Base-by-base conservation (phyloP, 371 early-diverging fungal genomes). In the Haplosporangium sp. region DNA sequence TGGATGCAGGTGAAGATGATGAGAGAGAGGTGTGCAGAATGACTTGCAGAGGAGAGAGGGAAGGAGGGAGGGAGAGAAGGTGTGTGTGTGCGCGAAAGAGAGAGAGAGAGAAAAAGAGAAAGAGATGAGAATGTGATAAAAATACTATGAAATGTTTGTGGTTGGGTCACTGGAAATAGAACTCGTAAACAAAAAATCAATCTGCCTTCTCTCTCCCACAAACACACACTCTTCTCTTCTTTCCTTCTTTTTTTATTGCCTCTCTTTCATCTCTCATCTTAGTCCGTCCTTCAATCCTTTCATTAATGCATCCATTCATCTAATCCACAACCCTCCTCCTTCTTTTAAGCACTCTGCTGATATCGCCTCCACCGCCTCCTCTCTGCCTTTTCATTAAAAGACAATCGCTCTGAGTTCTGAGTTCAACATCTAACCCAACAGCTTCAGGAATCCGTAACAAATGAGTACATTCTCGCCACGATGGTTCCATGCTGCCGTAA, bases 401-500 rank as follows among this genome's bases (percentile, higher is more conserved):
- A 37, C 42, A 16, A 23, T 9, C 21, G 21, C 21, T 23, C 53
- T n/a, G n/a, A n/a, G n/a, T n/a, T 2, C 29, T 2, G 29, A 29
- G 29, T 29, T 41, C 7, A 18, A 43, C 51, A 23, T 5, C 29
- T 40, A 55, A 21, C 46, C n/a, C 10, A 12, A 5, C n/a, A 12
- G 46, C 46, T 14, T 46, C 1, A n/a, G 46, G n/a, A 12, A 12
- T 10, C 50, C 50, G 16, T 16, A 21, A 47, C 53, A 43, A 38
- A 74, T 74, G 74, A 51, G 60, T 16, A 56, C 48, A 47, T 21
- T 65, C 41, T 57, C 65, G 36, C 66, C 75, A 20, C 69, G 75
- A 54, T 75, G 75, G 75, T 69, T 60, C 62, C 75, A 75, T 50
- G 75, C 75, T 48, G 55, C 75, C 45, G 75, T 75, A 69, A 64